These are phyloP conservation scores for Claviceps humidiphila DNA, from an alignment of 2,329 filamentous ascomycete species.

Conservation along the genomic window DNA sequence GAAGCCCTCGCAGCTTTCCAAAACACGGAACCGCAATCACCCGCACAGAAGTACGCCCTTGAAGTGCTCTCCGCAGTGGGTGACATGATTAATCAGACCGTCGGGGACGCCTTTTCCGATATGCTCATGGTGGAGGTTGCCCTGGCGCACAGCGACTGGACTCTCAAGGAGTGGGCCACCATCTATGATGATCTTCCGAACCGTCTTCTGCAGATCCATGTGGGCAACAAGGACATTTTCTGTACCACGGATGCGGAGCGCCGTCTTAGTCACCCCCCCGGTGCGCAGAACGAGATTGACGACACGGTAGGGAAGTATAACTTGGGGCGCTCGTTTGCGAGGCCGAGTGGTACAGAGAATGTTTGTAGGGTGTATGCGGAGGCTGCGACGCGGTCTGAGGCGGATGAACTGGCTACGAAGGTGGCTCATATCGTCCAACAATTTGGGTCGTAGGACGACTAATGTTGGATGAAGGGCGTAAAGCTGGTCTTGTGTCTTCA, in stretches of 20 bases:
- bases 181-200: conserved; percentile 94
- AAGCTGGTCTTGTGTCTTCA: not conserved
- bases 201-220: conserved; percentile 84
- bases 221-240: conserved; percentile 78
- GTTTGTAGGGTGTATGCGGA: conserved; percentile 93
- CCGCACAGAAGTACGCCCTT: conserved; percentile 79
- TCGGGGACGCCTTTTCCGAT: conserved; percentile 90
- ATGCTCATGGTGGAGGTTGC: conserved; percentile 94
- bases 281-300: conserved; percentile 78
- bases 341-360: conserved; percentile 90
- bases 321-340: conserved; percentile 77
- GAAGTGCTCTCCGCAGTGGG: conserved; percentile 72
- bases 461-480: not conserved
- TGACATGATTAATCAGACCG: conserved; percentile 94
- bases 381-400: conserved; percentile 76
- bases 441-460: conserved; percentile 21
- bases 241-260: conserved; percentile 86
- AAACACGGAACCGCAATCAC: conserved; percentile 72
- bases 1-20: conserved; percentile 68
- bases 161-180: conserved; percentile 76
- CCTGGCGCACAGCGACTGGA: conserved; percentile 88
- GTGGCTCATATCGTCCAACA: conserved; percentile 65
- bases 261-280: conserved; percentile 64
- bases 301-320: conserved; percentile 80
- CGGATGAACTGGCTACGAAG: conserved; percentile 77